Percentiles rank a stretch among this genome's conserved stretches.
These are phyloP conservation scores for Colletotrichum scovillei DNA, from an alignment of 2,329 filamentous ascomycete genomes.

Conservation along the genomic window DNA sequence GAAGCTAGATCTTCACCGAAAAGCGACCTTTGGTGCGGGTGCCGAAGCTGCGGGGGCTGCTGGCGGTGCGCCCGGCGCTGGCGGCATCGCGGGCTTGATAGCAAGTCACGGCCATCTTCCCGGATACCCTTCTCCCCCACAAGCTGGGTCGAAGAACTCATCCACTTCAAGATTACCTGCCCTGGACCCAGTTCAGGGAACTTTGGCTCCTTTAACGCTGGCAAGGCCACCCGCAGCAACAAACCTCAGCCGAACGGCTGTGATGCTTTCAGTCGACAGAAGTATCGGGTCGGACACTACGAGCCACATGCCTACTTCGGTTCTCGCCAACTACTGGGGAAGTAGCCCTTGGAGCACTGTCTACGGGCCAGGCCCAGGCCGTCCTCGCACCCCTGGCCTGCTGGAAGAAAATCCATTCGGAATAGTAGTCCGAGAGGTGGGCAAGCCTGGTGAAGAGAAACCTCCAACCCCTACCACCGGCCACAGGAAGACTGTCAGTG, in stretches of 20 bases:
- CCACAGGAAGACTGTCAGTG: conserved; percentile 58
- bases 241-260: conserved; percentile 86
- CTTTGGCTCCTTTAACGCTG: conserved; percentile 83
- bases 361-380: conserved; percentile 42
- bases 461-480: conserved; percentile 24
- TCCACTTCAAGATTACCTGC: conserved; percentile 42
- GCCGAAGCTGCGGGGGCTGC: conserved; percentile 51
- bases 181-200: conserved; percentile 53
- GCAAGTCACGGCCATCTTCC: conserved; percentile 85
- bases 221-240: conserved; percentile 87
- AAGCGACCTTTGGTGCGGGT: conserved; percentile 69
- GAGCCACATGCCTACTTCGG: conserved; percentile 82
- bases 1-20: conserved; percentile 90
- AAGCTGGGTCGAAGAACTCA: conserved; percentile 16
- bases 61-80: conserved; percentile 54
- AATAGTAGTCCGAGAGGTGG: conserved; percentile 50
- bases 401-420: conserved; percentile 54
- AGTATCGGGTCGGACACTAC: conserved; percentile 73
- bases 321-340: conserved; percentile 95
- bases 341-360: conserved; percentile 77
- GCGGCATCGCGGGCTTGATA: conserved; percentile 86
- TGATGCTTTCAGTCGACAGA: conserved; percentile 83
- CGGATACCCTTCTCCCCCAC: conserved; percentile 54
- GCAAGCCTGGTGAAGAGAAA: conserved; percentile 42
- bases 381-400: conserved; percentile 32